phyloP scores from a whole-genome alignment of 495 filamentous ascomycete species.

The Penicillium waksmanii region DNA sequence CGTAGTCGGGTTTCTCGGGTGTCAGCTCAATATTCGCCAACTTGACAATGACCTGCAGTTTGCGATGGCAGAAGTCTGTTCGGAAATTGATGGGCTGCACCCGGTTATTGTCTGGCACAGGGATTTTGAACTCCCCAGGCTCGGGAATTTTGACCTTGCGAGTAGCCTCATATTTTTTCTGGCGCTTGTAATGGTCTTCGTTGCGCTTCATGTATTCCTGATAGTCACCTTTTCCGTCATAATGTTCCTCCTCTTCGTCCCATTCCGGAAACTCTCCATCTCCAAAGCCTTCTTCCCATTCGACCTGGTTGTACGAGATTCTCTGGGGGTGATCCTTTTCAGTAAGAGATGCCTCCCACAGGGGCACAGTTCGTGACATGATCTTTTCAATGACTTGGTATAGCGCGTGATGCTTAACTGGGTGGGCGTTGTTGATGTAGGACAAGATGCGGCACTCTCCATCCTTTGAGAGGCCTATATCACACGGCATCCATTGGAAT shows the following conservation, averaged over 20 bases:
- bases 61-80: conserved; percentile 29
- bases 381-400: conserved; percentile 57
- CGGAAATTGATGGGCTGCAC: conserved; percentile 30
- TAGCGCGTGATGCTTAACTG: conserved; percentile 44
- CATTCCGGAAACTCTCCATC: not conserved
- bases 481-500: conserved; percentile 65
- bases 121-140: conserved; percentile 33
- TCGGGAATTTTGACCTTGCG: conserved; percentile 38
- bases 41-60: conserved; percentile 68
- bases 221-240: conserved; percentile 14
- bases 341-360: conserved; percentile 50
- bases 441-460: conserved; percentile 35
- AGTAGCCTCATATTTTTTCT: not conserved
- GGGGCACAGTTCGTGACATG: conserved; percentile 50
- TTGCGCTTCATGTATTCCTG: not conserved
- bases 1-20: conserved; percentile 57
- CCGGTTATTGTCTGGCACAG: not conserved
- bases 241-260: not conserved
- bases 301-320: conserved; percentile 23
- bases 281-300: conserved; percentile 15
- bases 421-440: conserved; percentile 68
- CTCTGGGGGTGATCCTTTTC: conserved; percentile 1
- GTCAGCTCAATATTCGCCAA: conserved; percentile 64
- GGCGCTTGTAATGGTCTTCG: conserved; percentile 11
- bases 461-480: conserved; percentile 48